These are phyloP conservation scores for Penicillium arizonense DNA, from an alignment of 495 filamentous ascomycete species.

Conservation along the genomic window DNA sequence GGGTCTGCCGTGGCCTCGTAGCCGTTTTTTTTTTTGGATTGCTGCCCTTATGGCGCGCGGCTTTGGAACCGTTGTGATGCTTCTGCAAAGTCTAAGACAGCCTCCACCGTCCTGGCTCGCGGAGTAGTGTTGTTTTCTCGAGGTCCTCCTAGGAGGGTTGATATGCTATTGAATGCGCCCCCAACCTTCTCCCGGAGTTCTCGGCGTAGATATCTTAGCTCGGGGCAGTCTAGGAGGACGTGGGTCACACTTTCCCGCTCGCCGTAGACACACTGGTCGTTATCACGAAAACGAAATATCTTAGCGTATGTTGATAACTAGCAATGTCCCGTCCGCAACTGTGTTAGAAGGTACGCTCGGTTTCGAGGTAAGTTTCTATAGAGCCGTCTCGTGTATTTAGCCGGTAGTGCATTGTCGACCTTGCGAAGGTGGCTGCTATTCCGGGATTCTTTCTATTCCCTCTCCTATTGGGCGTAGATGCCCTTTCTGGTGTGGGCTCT, in stretches of 20 bases:
- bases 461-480: not conserved
- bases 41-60: conserved; percentile 23
- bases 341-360: not conserved
- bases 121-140: not conserved
- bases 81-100: not conserved
- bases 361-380: not conserved
- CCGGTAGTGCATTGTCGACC: not conserved
- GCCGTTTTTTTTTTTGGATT: conserved; percentile 14
- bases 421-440: conserved; percentile 1
- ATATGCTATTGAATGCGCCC: not conserved
- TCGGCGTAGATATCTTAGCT: not conserved
- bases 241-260: conserved; percentile 1
- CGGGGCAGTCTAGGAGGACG: not conserved
- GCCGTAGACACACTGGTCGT: conserved; percentile 1
- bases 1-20: conserved; percentile 20
- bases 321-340: not conserved
- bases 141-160: not conserved
- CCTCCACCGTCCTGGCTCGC: not conserved
- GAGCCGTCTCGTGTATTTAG: not conserved
- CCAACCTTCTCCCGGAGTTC: not conserved
- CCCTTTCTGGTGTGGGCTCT: not conserved
- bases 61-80: conserved; percentile 4
- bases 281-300: not conserved
- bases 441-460: not conserved
- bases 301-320: not conserved